phyloP scores from a whole-genome alignment of 2,329 filamentous ascomycete species.

The Sporothrix sp. region DNA sequence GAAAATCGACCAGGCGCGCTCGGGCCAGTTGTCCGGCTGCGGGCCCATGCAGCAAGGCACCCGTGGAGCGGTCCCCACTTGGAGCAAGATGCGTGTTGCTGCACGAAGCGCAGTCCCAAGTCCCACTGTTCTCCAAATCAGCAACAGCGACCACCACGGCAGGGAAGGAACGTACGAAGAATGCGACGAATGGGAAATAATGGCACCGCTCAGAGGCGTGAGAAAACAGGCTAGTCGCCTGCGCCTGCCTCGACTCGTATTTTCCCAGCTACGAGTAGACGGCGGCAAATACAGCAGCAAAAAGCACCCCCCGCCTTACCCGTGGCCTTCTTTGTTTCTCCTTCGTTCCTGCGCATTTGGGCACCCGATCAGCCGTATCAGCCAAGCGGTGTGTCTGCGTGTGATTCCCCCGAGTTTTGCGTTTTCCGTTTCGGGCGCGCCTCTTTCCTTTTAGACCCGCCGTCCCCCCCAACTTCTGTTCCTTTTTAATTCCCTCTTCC shows the following conservation, averaged over 20 bases:
- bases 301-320: conserved; percentile 1
- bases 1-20: conserved; percentile 3
- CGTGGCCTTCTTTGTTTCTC: not conserved
- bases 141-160: not conserved
- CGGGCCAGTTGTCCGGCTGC: not conserved
- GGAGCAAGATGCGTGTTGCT: too few relatives aligned
- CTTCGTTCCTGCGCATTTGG: not conserved
- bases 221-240: too few relatives aligned
- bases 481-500: conserved; percentile 11
- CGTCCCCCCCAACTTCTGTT: not conserved
- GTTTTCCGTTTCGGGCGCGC: not conserved
- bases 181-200: conserved; percentile 3
- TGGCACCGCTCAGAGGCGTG: not conserved
- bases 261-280: conserved; percentile 11
- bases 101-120: too few relatives aligned
- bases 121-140: conserved; percentile 8
- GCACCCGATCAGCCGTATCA: conserved; percentile 9
- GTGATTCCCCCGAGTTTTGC: not conserved
- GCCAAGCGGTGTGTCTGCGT: not conserved
- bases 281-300: not conserved
- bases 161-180: not conserved
- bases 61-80: not conserved
- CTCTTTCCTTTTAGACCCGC: conserved; percentile 1
- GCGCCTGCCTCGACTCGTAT: too few relatives aligned
- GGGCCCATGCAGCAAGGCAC: conserved; percentile 3